Evolutionary conservation across 495 filamentous ascomycete species (phyloP), one percentile per base, ranked within the genome.

Genomic region (Hyaloscypha bicolor): DNA sequence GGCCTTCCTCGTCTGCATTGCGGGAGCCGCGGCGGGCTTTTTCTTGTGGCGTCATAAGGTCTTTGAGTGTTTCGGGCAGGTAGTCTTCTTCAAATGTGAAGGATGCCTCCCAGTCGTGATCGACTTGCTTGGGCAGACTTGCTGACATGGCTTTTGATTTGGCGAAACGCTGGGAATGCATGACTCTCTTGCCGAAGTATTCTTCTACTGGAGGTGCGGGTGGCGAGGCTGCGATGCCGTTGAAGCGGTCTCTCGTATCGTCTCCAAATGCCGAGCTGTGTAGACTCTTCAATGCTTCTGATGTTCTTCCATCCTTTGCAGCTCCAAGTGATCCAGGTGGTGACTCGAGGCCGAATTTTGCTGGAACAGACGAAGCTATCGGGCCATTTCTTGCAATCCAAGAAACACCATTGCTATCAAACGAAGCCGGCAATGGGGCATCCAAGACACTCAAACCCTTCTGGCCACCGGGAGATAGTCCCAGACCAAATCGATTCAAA

Each of bases 41-140:
- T 75, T 97, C 94, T 63, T 94, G 90, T 5, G 93, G 92, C 0
- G 94, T 98, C 61, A 98, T 85, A 45, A 99, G 87, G 73, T 99
- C 95, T 69, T 93, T 91, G 67, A 99, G 80, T 51, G 90, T 90
- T 42, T 89, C 89, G 1, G 95, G 95, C 9, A 99, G 79, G 70
- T 93, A 93, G 71, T 98, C 94, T 71, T 98, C 95, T 76, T 98
- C 94, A 77, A 94, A 94, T 29, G 91, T 84, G 74, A 96, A 96
- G 59, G 91, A 88, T 65, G 89, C 85, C 63, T 96, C 94, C 88
- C 91, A 93, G 65, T 93, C 91, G 31, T 88, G 82, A 66, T 89
- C 80, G 55, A 86, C 82, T 61, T 84, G 77, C 72, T 85, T 82
- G 70, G 92, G 87, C 61, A 95, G 84, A 76, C 92, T 96, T 42